Percentiles rank a stretch among this genome's conserved stretches.
phyloP scores from a whole-genome alignment of 1,284 basidiomycete genomes.

The Schizophyllum commune region DNA sequence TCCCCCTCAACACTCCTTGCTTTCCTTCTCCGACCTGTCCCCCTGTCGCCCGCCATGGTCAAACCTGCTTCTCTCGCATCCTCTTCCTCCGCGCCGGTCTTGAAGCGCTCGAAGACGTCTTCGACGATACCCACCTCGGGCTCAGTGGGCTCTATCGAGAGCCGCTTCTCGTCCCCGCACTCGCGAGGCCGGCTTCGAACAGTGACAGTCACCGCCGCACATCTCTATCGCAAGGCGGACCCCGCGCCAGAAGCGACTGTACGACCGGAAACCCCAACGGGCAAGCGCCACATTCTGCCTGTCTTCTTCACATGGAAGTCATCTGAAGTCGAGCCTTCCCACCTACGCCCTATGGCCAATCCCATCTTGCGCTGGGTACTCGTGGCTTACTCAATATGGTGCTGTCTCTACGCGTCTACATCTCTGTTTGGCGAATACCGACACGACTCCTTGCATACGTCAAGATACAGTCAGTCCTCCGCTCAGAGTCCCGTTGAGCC shows the following conservation, averaged over 20 bases:
- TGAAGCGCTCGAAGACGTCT: background rate
- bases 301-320: background rate
- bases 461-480: background rate
- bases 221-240: background rate
- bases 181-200: slow-evolving; percentile 34
- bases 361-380: background rate
- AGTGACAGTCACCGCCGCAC: slow-evolving; percentile 13
- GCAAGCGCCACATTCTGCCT: background rate
- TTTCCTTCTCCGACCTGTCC: background rate
- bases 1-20: background rate
- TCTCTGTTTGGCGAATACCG: background rate
- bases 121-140: slow-evolving; percentile 11
- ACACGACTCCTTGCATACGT: background rate
- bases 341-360: background rate
- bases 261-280: background rate
- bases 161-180: slow-evolving; percentile 33
- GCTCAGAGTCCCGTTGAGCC: background rate
- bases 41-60: background rate
- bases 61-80: background rate
- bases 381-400: background rate
- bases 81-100: background rate
- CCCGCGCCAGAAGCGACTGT: background rate
- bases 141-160: slow-evolving; percentile 34
- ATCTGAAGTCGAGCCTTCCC: background rate
- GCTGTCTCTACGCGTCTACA: background rate